phyloP scores from a whole-genome alignment of 2,329 filamentous ascomycete genomes.

The Tolypocladium paradoxum region DNA sequence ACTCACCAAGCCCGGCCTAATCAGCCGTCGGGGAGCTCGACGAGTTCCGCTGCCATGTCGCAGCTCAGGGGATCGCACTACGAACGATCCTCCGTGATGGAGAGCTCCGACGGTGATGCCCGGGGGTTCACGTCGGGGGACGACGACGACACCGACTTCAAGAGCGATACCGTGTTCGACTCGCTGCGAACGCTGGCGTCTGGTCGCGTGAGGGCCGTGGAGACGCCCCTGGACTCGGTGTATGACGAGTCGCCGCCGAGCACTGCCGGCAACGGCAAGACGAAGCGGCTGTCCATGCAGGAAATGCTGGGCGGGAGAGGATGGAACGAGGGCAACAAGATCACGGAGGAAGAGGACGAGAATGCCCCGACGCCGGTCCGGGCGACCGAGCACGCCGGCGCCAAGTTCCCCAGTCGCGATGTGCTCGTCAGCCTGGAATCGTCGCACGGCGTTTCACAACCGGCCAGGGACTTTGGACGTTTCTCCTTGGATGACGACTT shows the following conservation, averaged over 20 bases:
- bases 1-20: constrained; percentile 25
- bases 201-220: constrained; percentile 51
- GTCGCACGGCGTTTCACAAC: constrained; percentile 20
- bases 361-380: constrained; percentile 40
- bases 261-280: constrained; percentile 39
- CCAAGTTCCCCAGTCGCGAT: constrained; percentile 4
- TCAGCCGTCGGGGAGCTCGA: constrained; percentile 31
- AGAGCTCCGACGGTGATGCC: constrained; percentile 59
- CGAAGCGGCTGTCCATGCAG: constrained; percentile 47
- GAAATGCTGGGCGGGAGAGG: constrained; percentile 45
- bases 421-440: constrained; percentile 15
- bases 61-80: constrained; percentile 20
- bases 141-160: constrained; percentile 68
- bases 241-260: constrained; percentile 68
- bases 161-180: constrained; percentile 68
- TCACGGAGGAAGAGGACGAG: constrained; percentile 56
- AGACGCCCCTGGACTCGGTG: constrained; percentile 67
- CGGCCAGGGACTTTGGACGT: constrained; percentile 32
- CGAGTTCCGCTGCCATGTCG: constrained; percentile 32
- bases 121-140: constrained; percentile 57
- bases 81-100: constrained; percentile 44
- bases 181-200: constrained; percentile 63
- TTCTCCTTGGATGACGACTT: constrained; percentile 51
- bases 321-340: constrained; percentile 44
- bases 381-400: constrained; percentile 19